Conservation (phyloP, 2,329 filamentous ascomycete genomes). For the Fusarium transvaalense region DNA sequence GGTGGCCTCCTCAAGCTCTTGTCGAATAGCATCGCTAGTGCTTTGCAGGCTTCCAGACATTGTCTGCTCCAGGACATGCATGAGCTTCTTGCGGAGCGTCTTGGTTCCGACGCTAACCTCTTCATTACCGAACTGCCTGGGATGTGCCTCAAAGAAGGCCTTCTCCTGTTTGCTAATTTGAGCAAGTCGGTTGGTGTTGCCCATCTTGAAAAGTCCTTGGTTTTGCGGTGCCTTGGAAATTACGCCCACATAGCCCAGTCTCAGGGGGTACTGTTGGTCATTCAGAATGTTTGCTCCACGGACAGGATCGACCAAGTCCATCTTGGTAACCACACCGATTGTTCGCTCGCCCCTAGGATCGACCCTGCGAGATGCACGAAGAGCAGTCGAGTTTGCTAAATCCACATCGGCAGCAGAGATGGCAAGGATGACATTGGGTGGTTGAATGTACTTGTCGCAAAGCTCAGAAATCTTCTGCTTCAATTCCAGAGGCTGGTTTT, state of each 20-base stretch:
- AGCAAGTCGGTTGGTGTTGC: constrained; percentile 80
- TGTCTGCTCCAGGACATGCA: constrained; percentile 95
- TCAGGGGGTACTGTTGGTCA: constrained; percentile 92
- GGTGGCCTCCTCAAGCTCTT: constrained; percentile 94
- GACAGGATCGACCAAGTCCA: constrained; percentile 91
- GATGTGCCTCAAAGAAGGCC: constrained; percentile 86
- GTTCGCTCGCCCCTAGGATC: constrained; percentile 95
- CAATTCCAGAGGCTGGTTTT: constrained; percentile 89
- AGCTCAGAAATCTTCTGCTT: constrained; percentile 97
- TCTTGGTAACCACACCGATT: constrained; percentile 99
- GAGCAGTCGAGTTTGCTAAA: constrained; percentile 92
- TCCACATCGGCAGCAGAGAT: constrained; percentile 99
- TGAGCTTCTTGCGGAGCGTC: constrained; percentile 92
- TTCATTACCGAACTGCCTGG: constrained; percentile 81
- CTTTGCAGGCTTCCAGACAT: constrained; percentile 93
- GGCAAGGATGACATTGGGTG: constrained; percentile 95
- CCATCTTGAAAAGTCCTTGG: constrained; percentile 84
- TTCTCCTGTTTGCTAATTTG: constrained; percentile 91
- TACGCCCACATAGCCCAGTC: constrained; percentile 96
- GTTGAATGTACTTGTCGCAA: constrained; percentile 97
- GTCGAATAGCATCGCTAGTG: constrained; percentile 91
- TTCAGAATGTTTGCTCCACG: constrained; percentile 83
- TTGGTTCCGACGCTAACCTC: constrained; percentile 84
- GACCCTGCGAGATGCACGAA: constrained; percentile 89
- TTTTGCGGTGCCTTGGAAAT: constrained; percentile 82